Base-by-base conservation (phyloP, 1,284 basidiomycete genomes). In the Tetrapyrgos nigripes region DNA sequence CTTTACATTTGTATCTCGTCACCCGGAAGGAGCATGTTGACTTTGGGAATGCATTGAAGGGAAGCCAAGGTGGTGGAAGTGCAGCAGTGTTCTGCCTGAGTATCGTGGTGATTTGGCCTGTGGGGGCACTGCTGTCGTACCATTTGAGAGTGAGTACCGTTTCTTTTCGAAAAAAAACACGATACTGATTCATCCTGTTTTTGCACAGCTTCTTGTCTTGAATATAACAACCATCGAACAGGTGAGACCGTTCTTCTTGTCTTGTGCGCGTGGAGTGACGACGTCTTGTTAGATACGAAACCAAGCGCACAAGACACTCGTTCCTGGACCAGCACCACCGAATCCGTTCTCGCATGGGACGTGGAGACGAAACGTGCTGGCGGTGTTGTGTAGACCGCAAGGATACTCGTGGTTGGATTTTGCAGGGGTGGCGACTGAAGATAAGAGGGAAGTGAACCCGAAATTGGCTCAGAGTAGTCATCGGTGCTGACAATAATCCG, bases 141-240 rank as follows among this genome's bases (percentile, higher is more conserved):
- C 95, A 98, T 77, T 73, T 92, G 70, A 81, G 94, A 71, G 92
- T 94, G 72, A 72, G 91, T 78, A 13, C 19, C 6, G n/a, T 9
- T 37, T 49, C 44, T 14, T 3, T 48, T 45, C 59, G n/a, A n/a
- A n/a, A n/a, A n/a, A n/a, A n/a, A n/a, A n/a, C n/a, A n/a, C n/a
- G n/a, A n/a, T n/a, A n/a, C n/a, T n/a, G n/a, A n/a, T n/a, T n/a
- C n/a, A n/a, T n/a, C n/a, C n/a, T n/a, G n/a, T n/a, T 6, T 43
- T 54, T 55, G 27, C 47, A 37, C 70, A 93, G 90, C 80, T 97
- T 55, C 76, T 96, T 40, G 75, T 93, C 50, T 79, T 93, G 64
- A 96, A 96, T 73, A 81, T 93, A 45, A 97, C 95, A 2, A 97
- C 95, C 11, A 95, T 97, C 61, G 95, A 97, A 76, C 93, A 95